phyloP scores from a whole-genome alignment of 768 basidiomycete genomes.

The Termitomyces titanicus region DNA sequence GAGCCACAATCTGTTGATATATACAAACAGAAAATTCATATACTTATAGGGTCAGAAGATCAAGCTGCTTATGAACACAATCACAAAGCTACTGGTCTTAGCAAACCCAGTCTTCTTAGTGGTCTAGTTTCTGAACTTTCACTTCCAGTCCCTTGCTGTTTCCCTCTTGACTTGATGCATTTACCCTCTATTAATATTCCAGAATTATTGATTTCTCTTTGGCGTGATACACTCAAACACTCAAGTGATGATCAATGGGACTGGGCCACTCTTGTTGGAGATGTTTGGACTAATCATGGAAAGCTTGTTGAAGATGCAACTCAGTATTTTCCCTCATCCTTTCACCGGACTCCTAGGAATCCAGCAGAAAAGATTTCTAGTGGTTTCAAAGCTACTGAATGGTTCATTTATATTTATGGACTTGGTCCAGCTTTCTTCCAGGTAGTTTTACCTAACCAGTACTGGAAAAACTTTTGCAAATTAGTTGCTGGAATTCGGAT shows the following conservation, averaged over 20 bases:
- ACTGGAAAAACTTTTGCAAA: neutral
- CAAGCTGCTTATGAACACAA: slow-evolving; percentile 44
- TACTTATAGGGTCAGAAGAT: neutral
- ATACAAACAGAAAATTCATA: neutral
- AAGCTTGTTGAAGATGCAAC: neutral
- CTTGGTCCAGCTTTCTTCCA: neutral
- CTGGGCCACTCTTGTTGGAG: too few species aligned
- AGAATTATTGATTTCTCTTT: neutral
- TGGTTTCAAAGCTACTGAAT: neutral
- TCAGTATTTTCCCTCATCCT: neutral
- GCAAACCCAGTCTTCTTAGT: too few species aligned
- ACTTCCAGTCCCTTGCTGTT: neutral
- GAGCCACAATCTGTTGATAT: neutral
- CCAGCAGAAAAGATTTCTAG: neutral
- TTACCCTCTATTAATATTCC: neutral
- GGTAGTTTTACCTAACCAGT: neutral
- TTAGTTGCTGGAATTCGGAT: neutral
- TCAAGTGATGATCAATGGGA: too few species aligned
- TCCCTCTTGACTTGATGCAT: too few species aligned
- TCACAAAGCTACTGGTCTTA: neutral
- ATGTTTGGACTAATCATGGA: neutral
- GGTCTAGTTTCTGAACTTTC: neutral
- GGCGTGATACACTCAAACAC: neutral
- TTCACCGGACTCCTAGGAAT: neutral
- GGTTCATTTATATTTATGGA: neutral